Evolutionary conservation across 495 filamentous ascomycete genomes (phyloP), one percentile per base, ranked within the genome.

Genomic region (Talaromyces ruber): DNA sequence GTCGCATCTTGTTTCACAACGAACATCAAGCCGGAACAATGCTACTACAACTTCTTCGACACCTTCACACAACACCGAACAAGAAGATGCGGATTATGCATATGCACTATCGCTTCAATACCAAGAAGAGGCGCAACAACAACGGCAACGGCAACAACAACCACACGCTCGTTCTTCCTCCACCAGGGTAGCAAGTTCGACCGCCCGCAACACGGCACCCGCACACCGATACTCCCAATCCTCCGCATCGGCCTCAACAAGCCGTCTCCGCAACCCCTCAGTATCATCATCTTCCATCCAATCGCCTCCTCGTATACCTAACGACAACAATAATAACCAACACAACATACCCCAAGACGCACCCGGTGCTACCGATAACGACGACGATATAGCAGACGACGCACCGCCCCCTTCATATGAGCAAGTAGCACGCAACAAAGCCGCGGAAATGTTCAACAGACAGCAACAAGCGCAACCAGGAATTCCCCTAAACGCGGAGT

Each of bases 371-470:
- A 64, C 65, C 18, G 75, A 81, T 21, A 75, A 74, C 26, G 71
- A 79, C n/a, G 80, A 75, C 6, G 78, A 57, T 6, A 24, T 57
- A 34, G 54, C 54, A 21, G 54, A 83, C 3, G 83, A 86, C 54
- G 84, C 81, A 1, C 86, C 88, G 3, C 91, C 90, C 11, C 91
- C 91, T 6, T 86, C 83, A 14, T 96, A 96, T 69, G 91, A 94
- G 73, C 88, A 93, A 76, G 88, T 89, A 7, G 82, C 88, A 0
- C 83, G 79, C 30, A 79, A 80, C 55, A 81, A 78, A 6, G 80
- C 81, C 6, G 50, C 64, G n/a, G 34, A 50, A 55, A 29, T 45
- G 30, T n/a, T 62, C 30, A 57, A 50, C 37, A 43, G 32, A 21
- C 56, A 61, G 26, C 62, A 28, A n/a, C 59, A 52, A 52, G n/a